Percentiles rank a stretch among this genome's conserved stretches.
phyloP scores from a whole-genome alignment of 1,284 basidiomycete species.

The Inonotus hispidus region DNA sequence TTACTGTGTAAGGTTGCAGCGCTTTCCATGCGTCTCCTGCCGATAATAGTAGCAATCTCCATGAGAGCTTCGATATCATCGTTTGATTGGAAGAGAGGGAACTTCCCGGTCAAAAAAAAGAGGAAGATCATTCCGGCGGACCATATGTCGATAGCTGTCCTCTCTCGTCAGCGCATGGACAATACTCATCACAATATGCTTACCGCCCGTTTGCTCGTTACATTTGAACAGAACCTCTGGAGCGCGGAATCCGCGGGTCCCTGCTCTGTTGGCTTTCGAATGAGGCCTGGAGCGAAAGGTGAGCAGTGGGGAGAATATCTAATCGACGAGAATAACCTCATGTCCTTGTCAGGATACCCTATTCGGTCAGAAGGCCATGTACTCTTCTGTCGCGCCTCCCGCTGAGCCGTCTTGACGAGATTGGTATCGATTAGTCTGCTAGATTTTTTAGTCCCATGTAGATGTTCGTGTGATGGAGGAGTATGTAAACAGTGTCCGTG shows the following conservation, averaged over 20 bases:
- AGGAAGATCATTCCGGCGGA: slow-evolving; percentile 90
- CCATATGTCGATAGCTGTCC: slow-evolving; percentile 92
- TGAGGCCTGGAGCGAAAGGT: slow-evolving; percentile 49
- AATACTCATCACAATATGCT: slow-evolving; percentile 25
- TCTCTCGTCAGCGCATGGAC: slow-evolving; percentile 8
- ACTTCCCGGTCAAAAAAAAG: slow-evolving; percentile 89
- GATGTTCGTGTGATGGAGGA: slow-evolving; percentile 47
- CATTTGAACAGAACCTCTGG: slow-evolving; percentile 97
- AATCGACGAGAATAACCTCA: slow-evolving; percentile 36
- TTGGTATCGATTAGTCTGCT: slow-evolving; percentile 38
- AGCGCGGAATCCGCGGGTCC: slow-evolving; percentile 94
- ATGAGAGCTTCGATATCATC: slow-evolving; percentile 95
- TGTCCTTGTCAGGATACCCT: slow-evolving; percentile 69
- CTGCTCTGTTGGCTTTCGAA: slow-evolving; percentile 94
- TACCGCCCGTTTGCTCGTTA: slow-evolving; percentile 87
- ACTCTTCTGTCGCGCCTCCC: slow-evolving; percentile 59
- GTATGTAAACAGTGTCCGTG: slow-evolving; percentile 72
- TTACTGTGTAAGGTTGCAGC: slow-evolving; percentile 87
- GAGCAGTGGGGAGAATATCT: slow-evolving; percentile 2
- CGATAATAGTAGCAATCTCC: slow-evolving; percentile 90
- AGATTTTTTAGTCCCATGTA: slow-evolving; percentile 57
- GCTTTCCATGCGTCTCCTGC: slow-evolving; percentile 78
- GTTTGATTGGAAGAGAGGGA: slow-evolving; percentile 91
- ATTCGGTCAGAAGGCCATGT: slow-evolving; percentile 56
- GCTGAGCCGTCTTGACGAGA: slow-evolving; percentile 45